Conservation (phyloP, 495 filamentous ascomycete genomes). For the Penicillium paxilli region DNA sequence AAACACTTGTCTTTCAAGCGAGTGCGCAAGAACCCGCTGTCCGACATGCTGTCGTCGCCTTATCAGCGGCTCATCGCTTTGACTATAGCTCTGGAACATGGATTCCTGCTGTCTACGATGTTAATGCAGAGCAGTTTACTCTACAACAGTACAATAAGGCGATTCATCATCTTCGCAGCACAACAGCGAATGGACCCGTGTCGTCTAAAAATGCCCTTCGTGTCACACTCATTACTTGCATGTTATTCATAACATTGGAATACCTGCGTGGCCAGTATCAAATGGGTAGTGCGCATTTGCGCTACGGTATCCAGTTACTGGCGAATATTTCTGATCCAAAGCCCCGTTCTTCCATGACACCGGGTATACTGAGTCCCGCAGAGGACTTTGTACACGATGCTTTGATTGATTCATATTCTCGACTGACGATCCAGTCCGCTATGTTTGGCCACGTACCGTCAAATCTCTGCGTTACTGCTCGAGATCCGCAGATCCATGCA, state of each 20-base stretch:
- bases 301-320: slow-evolving; percentile 34
- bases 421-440: slow-evolving; percentile 16
- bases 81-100: slow-evolving; percentile 5
- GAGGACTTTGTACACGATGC: slow-evolving; percentile 25
- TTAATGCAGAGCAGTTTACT: slow-evolving; percentile 16
- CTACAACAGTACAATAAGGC: slow-evolving; percentile 28
- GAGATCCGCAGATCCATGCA: slow-evolving; percentile 10
- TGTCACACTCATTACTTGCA: slow-evolving; percentile 50
- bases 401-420: slow-evolving; percentile 18
- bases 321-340: slow-evolving; percentile 3
- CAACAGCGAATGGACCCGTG: neutral
- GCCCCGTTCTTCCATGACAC: slow-evolving; percentile 6
- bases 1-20: slow-evolving; percentile 53
- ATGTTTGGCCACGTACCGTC: slow-evolving; percentile 22
- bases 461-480: slow-evolving; percentile 13
- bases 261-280: slow-evolving; percentile 46
- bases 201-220: slow-evolving; percentile 15
- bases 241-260: slow-evolving; percentile 53
- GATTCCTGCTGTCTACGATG: neutral
- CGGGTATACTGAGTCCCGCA: slow-evolving; percentile 7
- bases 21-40: slow-evolving; percentile 62
- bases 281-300: slow-evolving; percentile 46
- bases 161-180: slow-evolving; percentile 9
- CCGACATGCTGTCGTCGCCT: slow-evolving; percentile 63
- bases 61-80: slow-evolving; percentile 61